Conservation (phyloP, 2,329 filamentous ascomycete species). For the Orbilia oligospora region DNA sequence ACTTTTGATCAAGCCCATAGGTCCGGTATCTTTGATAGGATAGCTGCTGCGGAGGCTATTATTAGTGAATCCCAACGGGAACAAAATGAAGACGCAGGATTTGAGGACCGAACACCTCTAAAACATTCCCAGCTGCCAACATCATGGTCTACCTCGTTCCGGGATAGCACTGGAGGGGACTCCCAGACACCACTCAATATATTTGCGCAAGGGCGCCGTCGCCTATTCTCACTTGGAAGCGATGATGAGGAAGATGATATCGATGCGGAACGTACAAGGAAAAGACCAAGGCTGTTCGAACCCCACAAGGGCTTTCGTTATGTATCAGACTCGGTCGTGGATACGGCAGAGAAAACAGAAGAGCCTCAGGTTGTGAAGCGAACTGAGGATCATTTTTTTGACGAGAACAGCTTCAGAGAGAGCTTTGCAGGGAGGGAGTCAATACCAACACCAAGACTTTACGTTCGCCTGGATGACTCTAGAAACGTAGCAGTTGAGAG, state of each 20-base stretch:
- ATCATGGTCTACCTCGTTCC: conserved; percentile 53
- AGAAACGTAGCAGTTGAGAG: conserved; percentile 15
- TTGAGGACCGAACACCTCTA: conserved; percentile 30
- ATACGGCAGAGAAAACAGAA: conserved; percentile 23
- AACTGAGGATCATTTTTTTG: conserved; percentile 46
- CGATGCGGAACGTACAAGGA: conserved; percentile 27
- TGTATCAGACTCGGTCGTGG: conserved; percentile 37
- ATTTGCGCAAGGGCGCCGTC: conserved; percentile 51
- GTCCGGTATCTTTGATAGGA: conserved; percentile 47
- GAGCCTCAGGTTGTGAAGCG: conserved; percentile 14
- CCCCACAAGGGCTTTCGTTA: conserved; percentile 54
- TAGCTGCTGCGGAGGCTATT: conserved; percentile 50
- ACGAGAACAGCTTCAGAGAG: conserved; percentile 54
- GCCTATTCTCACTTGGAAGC: conserved; percentile 38
- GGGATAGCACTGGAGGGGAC: conserved; percentile 9
- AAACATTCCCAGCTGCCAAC: conserved; percentile 33
- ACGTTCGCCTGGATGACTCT: conserved; percentile 45
- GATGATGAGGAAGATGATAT: conserved; percentile 54
- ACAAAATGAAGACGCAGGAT: conserved; percentile 7
- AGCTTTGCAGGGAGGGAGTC: conserved; percentile 41
- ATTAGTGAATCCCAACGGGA: conserved; percentile 48
- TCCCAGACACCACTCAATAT: conserved; percentile 51
- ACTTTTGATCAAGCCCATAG: conserved; percentile 42
- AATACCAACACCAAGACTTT: conserved; percentile 33
- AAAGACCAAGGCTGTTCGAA: conserved; percentile 49